phyloP scores from a whole-genome alignment of 805 yeast genomes.

The Pachysolen tannophilus region DNA sequence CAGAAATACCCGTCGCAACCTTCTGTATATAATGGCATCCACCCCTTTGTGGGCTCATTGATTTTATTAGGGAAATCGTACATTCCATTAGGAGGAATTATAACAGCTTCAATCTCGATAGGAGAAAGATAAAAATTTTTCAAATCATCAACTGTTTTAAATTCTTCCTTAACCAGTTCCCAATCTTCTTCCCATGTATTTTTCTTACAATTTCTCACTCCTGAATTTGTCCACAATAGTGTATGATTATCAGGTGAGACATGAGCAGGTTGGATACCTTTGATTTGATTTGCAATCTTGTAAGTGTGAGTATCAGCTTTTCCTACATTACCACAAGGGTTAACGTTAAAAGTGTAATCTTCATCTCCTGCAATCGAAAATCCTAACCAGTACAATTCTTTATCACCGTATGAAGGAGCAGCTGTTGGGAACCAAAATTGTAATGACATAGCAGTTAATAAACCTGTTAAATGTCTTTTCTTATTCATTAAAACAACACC shows the following conservation, averaged over 20 bases:
- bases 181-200: constrained; percentile 25
- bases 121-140: constrained; percentile 30
- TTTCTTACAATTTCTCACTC: constrained; percentile 51
- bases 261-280: constrained; percentile 54
- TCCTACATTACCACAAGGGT: constrained; percentile 53
- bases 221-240: constrained; percentile 64
- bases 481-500: constrained; percentile 42
- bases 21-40: constrained; percentile 37
- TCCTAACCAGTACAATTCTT: constrained; percentile 72
- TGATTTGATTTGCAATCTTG: constrained; percentile 1
- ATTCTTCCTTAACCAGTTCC: constrained; percentile 24
- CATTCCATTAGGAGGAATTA: constrained; percentile 49
- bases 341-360: constrained; percentile 38
- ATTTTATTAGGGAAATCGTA: constrained; percentile 25
- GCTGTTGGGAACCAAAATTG: constrained; percentile 35
- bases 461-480: constrained; percentile 39
- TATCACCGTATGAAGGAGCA: constrained; percentile 66
- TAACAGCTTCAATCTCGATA: constrained; percentile 23
- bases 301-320: constrained; percentile 11
- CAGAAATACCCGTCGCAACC: constrained; percentile 50
- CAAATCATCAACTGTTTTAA: constrained; percentile 19
- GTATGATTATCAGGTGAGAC: constrained; percentile 36
- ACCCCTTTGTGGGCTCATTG: constrained; percentile 44
- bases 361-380: constrained; percentile 51
- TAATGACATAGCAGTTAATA: constrained; percentile 34